A percentile compares a stretch with the other conserved stretches of the same genome.
These are phyloP conservation scores for Cystobasidium sp. DNA, from an alignment of 1,284 basidiomycete species.

Conservation along the genomic window DNA sequence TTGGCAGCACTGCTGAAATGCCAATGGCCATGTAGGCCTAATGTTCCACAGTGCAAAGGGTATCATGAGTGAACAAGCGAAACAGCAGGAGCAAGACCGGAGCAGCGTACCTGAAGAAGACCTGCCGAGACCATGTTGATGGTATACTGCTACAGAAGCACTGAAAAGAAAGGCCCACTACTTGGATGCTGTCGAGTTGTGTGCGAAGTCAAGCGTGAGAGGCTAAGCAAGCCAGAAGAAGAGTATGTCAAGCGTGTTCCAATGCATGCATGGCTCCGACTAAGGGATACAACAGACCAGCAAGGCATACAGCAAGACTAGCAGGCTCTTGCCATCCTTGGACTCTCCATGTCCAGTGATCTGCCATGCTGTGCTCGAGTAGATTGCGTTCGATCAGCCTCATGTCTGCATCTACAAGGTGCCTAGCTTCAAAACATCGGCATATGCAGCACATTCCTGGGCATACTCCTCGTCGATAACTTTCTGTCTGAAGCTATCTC, in stretches of 20 bases:
- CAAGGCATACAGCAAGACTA: background rate
- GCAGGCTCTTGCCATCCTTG: background rate
- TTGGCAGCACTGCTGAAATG: constrained; percentile 50
- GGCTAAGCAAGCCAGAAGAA: background rate
- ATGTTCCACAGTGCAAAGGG: background rate
- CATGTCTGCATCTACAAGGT: background rate
- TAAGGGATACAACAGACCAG: background rate
- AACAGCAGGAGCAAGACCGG: background rate
- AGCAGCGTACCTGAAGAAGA: constrained; percentile 25
- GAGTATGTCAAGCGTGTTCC: background rate
- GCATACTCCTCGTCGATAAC: constrained; percentile 8
- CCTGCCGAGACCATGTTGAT: constrained; percentile 32
- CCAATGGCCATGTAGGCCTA: constrained; percentile 47
- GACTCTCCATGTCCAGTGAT: background rate
- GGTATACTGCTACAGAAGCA: background rate
- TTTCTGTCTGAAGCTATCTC: background rate
- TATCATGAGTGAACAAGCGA: background rate
- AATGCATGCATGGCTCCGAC: background rate
- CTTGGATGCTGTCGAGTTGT: background rate
- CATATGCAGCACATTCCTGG: background rate
- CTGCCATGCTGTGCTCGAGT: background rate
- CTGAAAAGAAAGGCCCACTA: background rate
- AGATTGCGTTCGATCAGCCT: background rate
- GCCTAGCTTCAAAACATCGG: constrained; percentile 3
- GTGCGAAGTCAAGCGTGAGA: constrained; percentile 1